phyloP scores from a whole-genome alignment of 352 stramenopile genomes.

The Pythium diclinum region DNA sequence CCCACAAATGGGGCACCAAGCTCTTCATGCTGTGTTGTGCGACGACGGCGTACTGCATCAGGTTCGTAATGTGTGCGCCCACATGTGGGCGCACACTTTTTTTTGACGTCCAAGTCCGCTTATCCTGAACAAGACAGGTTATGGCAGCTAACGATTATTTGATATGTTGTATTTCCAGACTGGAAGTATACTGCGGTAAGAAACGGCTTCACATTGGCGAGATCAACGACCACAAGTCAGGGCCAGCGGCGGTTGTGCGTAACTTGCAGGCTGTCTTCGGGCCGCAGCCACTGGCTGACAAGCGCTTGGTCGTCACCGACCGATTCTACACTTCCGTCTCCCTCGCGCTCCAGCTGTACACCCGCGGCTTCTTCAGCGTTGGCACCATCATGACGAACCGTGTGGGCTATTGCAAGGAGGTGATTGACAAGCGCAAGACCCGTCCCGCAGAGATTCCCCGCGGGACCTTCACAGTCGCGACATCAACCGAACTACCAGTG shows the following conservation, averaged over 20 bases:
- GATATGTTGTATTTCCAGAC: not conserved
- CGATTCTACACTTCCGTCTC: not conserved
- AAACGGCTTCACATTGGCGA: not conserved
- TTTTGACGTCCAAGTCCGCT: too few relatives aligned
- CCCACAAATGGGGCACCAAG: constrained; percentile 21
- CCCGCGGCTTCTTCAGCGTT: not conserved
- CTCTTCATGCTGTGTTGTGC: constrained; percentile 12
- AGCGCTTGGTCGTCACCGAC: not conserved
- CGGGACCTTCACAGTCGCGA: not conserved
- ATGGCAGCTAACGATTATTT: not conserved
- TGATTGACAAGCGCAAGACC: not conserved
- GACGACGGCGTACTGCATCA: not conserved
- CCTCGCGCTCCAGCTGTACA: not conserved
- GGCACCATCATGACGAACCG: not conserved
- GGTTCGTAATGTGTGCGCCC: not conserved
- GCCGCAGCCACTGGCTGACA: not conserved
- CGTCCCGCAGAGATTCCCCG: not conserved
- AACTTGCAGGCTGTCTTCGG: not conserved
- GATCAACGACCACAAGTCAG: constrained; percentile 7
- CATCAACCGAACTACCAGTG: not conserved
- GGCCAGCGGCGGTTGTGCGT: not conserved
- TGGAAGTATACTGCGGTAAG: constrained; percentile 9
- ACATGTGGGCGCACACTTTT: too few relatives aligned
- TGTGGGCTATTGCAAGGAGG: not conserved
- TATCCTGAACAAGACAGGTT: not conserved